Base-by-base conservation (phyloP, 2,329 filamentous ascomycete species). In the Diaporthe sp. region DNA sequence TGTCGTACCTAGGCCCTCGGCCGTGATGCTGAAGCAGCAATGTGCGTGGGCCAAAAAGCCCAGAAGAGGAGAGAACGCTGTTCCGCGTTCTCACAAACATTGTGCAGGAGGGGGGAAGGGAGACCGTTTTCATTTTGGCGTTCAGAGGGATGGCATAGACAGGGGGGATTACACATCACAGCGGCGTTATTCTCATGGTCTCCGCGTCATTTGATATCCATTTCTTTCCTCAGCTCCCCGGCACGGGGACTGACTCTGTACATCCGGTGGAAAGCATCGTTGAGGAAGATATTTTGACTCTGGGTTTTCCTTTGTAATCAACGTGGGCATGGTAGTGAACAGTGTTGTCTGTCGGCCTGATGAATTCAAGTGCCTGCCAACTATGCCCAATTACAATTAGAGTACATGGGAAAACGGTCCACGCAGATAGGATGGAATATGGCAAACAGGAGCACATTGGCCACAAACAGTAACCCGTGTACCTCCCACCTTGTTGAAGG, bases 191-290 rank as follows among this genome's bases (percentile, higher is more conserved):
- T 59, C 62, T 53, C 46, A 53, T 55, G 39, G 59, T 75, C 15
- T 71, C 42, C 69, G 70, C 70, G 72, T 75, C 57, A 51, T 75
- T 69, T 73, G 73, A 75, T 77, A 77, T 77, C 75, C 75, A 69
- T 73, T 70, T 73, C 34, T 55, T 59, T 51, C 62, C 65, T 75
- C 62, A 53, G 44, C 13, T 53, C 57, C 55, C 69, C 25, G 62
- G 69, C 70, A 73, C 72, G 72, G 73, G 73, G 58, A 75, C 69
- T 75, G 62, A 46, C 34, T 58, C 28, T 77, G 51, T 53, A 74
- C 44, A 61, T 42, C 25, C 34, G 59, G 68, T 69, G 72, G 59
- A 49, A 22, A 37, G 70, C 62, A 65, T 75, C 42, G 44, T 69
- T n/a, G 58, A 58, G 57, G 65, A 65, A 37, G 62, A 61, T 61